Conservation (phyloP, 805 yeast species). For the Saturnispora sekii region DNA sequence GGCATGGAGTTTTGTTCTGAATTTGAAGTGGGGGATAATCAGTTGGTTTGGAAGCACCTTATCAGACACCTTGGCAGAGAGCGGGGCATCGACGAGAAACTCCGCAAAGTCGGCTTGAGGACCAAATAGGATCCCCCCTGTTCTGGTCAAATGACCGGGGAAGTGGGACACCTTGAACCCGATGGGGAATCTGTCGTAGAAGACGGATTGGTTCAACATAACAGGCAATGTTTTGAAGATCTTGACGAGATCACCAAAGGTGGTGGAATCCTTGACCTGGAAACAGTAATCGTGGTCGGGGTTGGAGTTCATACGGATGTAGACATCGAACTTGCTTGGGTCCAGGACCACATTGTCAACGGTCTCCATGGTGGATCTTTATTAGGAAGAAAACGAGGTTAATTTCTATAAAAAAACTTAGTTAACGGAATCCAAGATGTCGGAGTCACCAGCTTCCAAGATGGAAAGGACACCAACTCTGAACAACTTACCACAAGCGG, state of each 20-base stretch:
- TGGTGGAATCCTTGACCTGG: slow-evolving; percentile 50
- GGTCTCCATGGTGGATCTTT: background rate
- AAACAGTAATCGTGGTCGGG: slow-evolving; percentile 85
- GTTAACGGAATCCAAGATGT: slow-evolving; percentile 69
- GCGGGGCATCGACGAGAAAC: slow-evolving; percentile 36
- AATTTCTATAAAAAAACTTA: slow-evolving; percentile 1
- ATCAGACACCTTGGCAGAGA: slow-evolving; percentile 42
- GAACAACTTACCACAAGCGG: slow-evolving; percentile 99
- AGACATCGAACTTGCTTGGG: slow-evolving; percentile 33
- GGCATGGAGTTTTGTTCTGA: slow-evolving; percentile 34
- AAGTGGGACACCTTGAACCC: slow-evolving; percentile 52
- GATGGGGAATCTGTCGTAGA: slow-evolving; percentile 53
- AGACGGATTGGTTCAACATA: slow-evolving; percentile 70
- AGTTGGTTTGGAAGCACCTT: slow-evolving; percentile 87
- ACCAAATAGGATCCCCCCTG: slow-evolving; percentile 69
- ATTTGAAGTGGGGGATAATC: slow-evolving; percentile 63
- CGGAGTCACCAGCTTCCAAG: slow-evolving; percentile 99
- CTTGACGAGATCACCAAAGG: slow-evolving; percentile 47
- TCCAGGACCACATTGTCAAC: slow-evolving; percentile 3
- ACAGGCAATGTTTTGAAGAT: slow-evolving; percentile 64
- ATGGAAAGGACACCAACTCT: slow-evolving; percentile 96
- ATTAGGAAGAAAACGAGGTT: background rate
- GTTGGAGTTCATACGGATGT: slow-evolving; percentile 78
- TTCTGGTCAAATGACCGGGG: slow-evolving; percentile 78
- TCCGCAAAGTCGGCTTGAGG: slow-evolving; percentile 42